A percentile compares a stretch with the other conserved stretches of the same genome.
Evolutionary conservation across 176 grass and related monocot species (phyloP).

Genomic region (Pontederia crassipes): DNA sequence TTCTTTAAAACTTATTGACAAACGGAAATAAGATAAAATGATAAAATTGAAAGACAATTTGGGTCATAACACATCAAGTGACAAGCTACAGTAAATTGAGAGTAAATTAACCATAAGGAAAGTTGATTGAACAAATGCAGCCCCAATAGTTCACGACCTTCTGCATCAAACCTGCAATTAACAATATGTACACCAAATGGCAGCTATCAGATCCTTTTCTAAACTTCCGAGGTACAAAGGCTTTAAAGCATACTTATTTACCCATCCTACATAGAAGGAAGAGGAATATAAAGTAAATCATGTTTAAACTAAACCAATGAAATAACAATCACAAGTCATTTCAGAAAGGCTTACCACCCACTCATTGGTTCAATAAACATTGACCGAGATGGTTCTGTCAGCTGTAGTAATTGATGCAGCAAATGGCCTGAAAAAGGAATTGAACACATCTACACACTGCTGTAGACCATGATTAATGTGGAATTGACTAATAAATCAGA

Average conservation of each 20-base stretch:
- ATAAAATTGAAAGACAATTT: too few relatives aligned
- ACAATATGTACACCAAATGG: slow-evolving; percentile 14
- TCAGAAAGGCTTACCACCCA: slow-evolving; percentile 41
- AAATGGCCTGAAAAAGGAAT: slow-evolving; percentile 37
- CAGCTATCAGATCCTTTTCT: neutral
- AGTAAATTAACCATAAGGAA: slow-evolving; percentile 48
- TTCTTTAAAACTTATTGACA: too few relatives aligned
- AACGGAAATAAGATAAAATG: too few relatives aligned
- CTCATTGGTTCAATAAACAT: slow-evolving; percentile 81
- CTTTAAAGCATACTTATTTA: too few relatives aligned
- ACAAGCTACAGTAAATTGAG: slow-evolving; percentile 7
- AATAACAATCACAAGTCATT: neutral
- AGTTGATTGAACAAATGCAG: slow-evolving; percentile 57
- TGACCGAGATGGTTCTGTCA: slow-evolving; percentile 47
- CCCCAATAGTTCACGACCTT: slow-evolving; percentile 62
- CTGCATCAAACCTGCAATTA: slow-evolving; percentile 60
- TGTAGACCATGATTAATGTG: slow-evolving; percentile 1
- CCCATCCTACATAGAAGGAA: too few relatives aligned
- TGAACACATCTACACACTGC: neutral
- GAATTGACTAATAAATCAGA: neutral
- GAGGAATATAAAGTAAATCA: too few relatives aligned
- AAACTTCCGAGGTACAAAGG: neutral
- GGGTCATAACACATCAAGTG: neutral
- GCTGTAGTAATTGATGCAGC: slow-evolving; percentile 40
- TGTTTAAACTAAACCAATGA: neutral